Percentiles rank a stretch among this genome's conserved stretches.
Evolutionary conservation across 768 basidiomycete genomes (phyloP).

Genomic region (Phallus indusiatus): DNA sequence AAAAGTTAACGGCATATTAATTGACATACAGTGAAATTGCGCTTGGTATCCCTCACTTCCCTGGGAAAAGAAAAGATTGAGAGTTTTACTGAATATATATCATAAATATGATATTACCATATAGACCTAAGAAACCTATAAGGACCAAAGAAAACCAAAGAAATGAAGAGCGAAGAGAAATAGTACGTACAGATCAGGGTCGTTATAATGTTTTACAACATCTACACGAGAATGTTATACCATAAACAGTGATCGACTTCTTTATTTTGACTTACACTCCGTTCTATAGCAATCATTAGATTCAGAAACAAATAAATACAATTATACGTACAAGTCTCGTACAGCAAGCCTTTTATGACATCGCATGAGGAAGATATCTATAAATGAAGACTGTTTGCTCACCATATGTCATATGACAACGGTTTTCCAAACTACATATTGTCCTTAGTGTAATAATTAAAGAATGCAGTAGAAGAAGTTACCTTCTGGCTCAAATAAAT

Average conservation of each 20-base stretch:
- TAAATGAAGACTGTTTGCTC: constrained; percentile 13
- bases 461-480: constrained; percentile 5
- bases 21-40: constrained; percentile 67
- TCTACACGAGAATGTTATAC: constrained; percentile 27
- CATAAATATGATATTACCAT: constrained; percentile 47
- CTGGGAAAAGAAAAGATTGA: constrained; percentile 28
- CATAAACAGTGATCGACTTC: background rate
- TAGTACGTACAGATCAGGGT: constrained; percentile 66
- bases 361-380: background rate
- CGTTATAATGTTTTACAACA: constrained; percentile 62
- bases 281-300: constrained; percentile 34
- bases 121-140: constrained; percentile 48
- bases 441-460: background rate
- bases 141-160: constrained; percentile 6
- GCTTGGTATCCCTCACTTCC: constrained; percentile 83
- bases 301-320: background rate
- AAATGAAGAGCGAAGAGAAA: constrained; percentile 3
- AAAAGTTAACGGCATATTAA: background rate
- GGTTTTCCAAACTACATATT: constrained; percentile 59
- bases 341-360: constrained; percentile 48
- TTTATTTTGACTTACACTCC: constrained; percentile 45
- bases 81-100: constrained; percentile 1
- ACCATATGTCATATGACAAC: constrained; percentile 57
- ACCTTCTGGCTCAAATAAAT: constrained; percentile 95
- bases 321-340: constrained; percentile 54